Conservation (phyloP, 1,139 yeast species). For the Nadsonia starkeyi-henricii region DNA sequence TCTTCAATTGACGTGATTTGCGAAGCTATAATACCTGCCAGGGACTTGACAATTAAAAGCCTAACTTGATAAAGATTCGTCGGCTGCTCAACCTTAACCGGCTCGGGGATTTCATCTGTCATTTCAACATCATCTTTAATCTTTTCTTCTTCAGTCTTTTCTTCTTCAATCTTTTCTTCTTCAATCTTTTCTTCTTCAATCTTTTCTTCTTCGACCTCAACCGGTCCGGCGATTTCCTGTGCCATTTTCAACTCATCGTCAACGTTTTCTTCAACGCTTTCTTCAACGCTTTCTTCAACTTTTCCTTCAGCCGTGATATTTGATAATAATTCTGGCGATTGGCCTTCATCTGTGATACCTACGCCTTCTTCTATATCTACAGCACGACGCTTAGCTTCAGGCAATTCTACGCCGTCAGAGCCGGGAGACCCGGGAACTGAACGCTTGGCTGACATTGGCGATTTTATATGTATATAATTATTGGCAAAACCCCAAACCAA, state of each 20-base stretch:
- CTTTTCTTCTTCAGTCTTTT: neutral
- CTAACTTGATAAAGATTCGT: neutral
- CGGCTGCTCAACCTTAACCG: neutral
- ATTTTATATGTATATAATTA: neutral
- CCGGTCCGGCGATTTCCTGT: no score
- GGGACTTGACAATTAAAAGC: neutral
- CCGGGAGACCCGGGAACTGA: neutral
- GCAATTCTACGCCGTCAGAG: neutral
- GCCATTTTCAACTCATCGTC: no score
- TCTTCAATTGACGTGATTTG: neutral
- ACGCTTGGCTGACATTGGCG: neutral
- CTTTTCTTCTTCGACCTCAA: no score
- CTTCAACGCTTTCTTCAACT: no score
- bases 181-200: no score
- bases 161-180: no score
- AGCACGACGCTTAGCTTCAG: neutral
- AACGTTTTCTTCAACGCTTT: no score
- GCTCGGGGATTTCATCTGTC: neutral
- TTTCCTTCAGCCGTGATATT: no score
- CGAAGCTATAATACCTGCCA: neutral
- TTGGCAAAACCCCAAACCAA: no score
- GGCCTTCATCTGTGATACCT: no score
- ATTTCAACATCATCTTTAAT: neutral
- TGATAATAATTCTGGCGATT: no score
- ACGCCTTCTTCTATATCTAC: neutral